Evolutionary conservation across 192 early-diverging fungal genomes (phyloP).

Genomic region (Rhizophagus sp.): DNA sequence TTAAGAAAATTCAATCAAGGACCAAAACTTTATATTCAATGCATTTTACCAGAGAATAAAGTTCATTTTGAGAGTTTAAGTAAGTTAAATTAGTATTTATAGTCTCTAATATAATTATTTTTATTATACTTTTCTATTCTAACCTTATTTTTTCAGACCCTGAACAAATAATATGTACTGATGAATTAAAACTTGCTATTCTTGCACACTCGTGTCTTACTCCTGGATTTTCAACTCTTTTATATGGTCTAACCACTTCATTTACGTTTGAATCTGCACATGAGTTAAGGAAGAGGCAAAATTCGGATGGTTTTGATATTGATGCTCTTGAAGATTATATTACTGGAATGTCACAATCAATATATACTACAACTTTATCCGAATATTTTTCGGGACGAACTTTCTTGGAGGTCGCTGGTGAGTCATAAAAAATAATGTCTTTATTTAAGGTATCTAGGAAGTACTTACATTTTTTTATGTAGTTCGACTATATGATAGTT

Average conservation of each 20-base stretch:
- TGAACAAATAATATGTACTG: conserved; percentile 30
- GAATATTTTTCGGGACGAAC: conserved; percentile 10
- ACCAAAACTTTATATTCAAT: conserved; percentile 33
- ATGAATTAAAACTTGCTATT: conserved; percentile 31
- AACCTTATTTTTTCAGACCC: conserved; percentile 4
- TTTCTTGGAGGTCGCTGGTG: conserved; percentile 21
- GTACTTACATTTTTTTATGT: not conserved
- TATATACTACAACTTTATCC: conserved; percentile 31
- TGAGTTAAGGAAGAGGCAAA: not conserved
- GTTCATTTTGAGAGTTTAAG: conserved; percentile 34
- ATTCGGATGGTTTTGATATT: not conserved
- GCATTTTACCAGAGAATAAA: conserved; percentile 33
- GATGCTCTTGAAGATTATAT: conserved; percentile 29
- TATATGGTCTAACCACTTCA: conserved; percentile 30
- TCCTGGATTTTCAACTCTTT: conserved; percentile 29
- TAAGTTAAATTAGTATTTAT: conserved; percentile 3
- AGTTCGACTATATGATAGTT: conserved; percentile 12
- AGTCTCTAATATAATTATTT: not conserved
- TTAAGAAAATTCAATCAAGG: conserved; percentile 29
- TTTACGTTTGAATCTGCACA: conserved; percentile 21
- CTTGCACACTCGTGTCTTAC: conserved; percentile 34
- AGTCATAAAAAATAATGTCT: not conserved
- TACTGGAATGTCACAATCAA: conserved; percentile 27
- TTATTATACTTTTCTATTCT: not conserved
- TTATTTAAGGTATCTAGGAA: no score